Base-by-base conservation (phyloP, 2,329 filamentous ascomycete species). In the Calcarisporium arbuscula region DNA sequence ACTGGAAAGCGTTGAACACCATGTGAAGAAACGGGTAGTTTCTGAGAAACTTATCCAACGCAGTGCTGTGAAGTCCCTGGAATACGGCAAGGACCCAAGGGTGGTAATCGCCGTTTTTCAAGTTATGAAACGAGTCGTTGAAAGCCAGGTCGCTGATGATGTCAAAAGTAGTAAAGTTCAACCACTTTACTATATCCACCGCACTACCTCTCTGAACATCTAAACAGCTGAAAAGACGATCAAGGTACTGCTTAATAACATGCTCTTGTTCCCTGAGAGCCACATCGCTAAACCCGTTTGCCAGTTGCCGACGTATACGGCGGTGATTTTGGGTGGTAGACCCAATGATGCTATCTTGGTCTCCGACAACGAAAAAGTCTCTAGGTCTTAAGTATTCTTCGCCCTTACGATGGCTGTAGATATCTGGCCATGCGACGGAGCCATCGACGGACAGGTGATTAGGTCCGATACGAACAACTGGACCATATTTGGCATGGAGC, bases 381-480 rank as follows among this genome's bases (percentile, higher is more conserved):
- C 22, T 6, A 1, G 31, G 30, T 27, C 35, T 34, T 23, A 37
- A 8, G 12, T 38, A 47, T 26, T 48, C 42, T 7, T 12, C 32
- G 17, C 42, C 44, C 9, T 40, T 28, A 4, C 40, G 41, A 20
- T 51, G 47, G 22, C 45, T 46, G 39, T 49, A 57, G 6, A 60
- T 49, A 23, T 57, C 49, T 10, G 40, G 43, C 56, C 64, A 71
- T 0, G 38, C 47, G 8, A 50, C 36, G 14, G 36, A 38, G 23
- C 47, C 47, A 19, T 50, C 47, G 23, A 64, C 57, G 3, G 58
- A 54, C 4, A 70, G 49, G 10, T 57, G 50, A n/a, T 59, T 55
- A 1, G 66, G 65, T 0, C 51, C 54, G n/a, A 62, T 51, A 3
- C 66, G 58, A 10, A 70, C 54, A 2, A 66, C 52, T n/a, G 51